Evolutionary conservation across 257 asterid species (phyloP).

Genomic region (Pogostemon cablin): DNA sequence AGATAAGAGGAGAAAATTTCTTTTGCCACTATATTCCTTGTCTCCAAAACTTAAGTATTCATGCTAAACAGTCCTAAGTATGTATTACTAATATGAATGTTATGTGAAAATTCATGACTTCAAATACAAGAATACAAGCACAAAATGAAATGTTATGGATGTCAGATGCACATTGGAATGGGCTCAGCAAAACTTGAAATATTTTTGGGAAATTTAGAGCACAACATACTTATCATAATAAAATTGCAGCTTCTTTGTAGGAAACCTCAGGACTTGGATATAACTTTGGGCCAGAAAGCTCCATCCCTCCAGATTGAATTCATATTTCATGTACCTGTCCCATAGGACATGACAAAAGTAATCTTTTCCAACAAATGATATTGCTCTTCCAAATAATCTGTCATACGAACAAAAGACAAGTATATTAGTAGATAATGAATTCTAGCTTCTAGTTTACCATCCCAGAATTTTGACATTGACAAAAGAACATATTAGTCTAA

Average conservation of each 20-base stretch:
- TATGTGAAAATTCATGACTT: background rate
- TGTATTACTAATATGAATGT: background rate
- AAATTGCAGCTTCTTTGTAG: slow-evolving; percentile 63
- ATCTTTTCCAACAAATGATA: slow-evolving; percentile 77
- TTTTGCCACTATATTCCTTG: background rate
- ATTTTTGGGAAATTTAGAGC: slow-evolving; percentile 20
- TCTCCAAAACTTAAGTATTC: background rate
- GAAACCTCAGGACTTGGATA: slow-evolving; percentile 67
- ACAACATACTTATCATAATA: slow-evolving; percentile 76
- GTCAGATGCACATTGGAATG: background rate
- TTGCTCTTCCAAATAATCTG: slow-evolving; percentile 81
- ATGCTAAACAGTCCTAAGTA: slow-evolving; percentile 4
- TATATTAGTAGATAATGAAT: slow-evolving; percentile 21
- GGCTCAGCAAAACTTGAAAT: slow-evolving; percentile 8
- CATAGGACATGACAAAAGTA: slow-evolving; percentile 77
- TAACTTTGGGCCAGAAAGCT: slow-evolving; percentile 73
- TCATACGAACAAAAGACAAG: slow-evolving; percentile 25
- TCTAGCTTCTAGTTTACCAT: slow-evolving; percentile 27
- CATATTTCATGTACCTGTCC: slow-evolving; percentile 86
- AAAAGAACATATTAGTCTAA: slow-evolving; percentile 6
- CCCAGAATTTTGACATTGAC: slow-evolving; percentile 24
- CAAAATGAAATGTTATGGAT: slow-evolving; percentile 2
- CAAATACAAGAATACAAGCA: background rate
- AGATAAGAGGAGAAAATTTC: background rate
- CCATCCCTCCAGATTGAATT: slow-evolving; percentile 73